Percentiles rank a stretch among this genome's conserved stretches.
Conservation (phyloP, 2,329 filamentous ascomycete genomes). For the Botrytis porri region DNA sequence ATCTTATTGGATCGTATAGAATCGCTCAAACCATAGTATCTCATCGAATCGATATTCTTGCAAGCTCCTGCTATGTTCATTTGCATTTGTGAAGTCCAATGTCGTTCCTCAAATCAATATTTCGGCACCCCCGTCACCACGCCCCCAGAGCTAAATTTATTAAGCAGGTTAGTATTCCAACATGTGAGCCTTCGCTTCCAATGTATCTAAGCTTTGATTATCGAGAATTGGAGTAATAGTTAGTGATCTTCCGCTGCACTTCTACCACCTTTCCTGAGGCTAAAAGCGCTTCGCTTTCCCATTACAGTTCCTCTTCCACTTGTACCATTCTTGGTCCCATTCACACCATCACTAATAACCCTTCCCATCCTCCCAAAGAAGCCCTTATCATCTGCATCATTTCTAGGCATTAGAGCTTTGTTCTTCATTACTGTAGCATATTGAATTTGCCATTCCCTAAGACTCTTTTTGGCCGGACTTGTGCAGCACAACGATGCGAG, state of each 20-base stretch:
- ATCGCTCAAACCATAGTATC: background rate
- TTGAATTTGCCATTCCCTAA: constrained; percentile 49
- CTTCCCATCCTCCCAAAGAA: constrained; percentile 12
- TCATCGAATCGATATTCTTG: background rate
- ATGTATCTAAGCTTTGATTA: constrained; percentile 5
- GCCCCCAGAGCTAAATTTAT: background rate
- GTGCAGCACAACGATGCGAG: constrained; percentile 49
- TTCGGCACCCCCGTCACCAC: background rate
- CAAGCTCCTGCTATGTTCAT: background rate
- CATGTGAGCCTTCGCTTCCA: background rate
- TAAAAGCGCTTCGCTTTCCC: constrained; percentile 20
- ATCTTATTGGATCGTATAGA: background rate
- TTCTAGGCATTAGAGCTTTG: constrained; percentile 21
- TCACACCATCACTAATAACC: constrained; percentile 11
- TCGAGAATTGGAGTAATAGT: background rate
- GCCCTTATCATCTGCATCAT: constrained; percentile 22
- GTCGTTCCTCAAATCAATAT: background rate
- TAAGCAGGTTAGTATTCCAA: constrained; percentile 2
- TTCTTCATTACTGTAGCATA: constrained; percentile 42
- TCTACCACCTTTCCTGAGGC: constrained; percentile 10
- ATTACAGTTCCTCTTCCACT: constrained; percentile 11
- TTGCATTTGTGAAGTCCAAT: background rate
- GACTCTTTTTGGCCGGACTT: constrained; percentile 46
- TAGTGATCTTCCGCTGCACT: background rate
- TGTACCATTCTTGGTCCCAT: background rate